These are phyloP conservation scores for Eragrostis tef DNA, from an alignment of 202 grass and related monocot species.

Conservation along the genomic window DNA sequence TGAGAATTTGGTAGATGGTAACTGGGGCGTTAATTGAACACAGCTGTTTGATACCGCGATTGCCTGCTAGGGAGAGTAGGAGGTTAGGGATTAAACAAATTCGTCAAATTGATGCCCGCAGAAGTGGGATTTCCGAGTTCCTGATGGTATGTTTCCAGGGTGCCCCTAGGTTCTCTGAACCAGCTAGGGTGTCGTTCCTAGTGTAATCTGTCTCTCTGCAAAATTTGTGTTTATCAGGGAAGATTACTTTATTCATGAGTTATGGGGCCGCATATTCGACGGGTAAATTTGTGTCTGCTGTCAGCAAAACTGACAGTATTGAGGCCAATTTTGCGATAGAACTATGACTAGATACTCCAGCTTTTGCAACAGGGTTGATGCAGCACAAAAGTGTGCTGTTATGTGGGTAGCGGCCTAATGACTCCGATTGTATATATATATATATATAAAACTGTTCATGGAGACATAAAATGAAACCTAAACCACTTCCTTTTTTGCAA, in stretches of 20 bases:
- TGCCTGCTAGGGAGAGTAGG: background rate
- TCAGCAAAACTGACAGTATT: background rate
- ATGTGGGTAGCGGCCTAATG: background rate
- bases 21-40: background rate
- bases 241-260: background rate
- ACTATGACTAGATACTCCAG: background rate
- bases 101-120: background rate
- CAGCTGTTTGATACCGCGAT: background rate
- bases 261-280: background rate
- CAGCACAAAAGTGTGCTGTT: background rate
- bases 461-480: background rate
- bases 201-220: background rate
- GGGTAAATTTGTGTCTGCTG: background rate
- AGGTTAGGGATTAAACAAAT: background rate
- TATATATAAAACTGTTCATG: background rate
- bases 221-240: background rate
- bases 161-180: background rate
- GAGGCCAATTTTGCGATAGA: background rate
- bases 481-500: background rate
- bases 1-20: slow-evolving; percentile 30
- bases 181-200: background rate
- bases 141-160: background rate
- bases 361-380: too few relatives aligned
- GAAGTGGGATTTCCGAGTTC: background rate
- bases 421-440: background rate